phyloP scores from a whole-genome alignment of 2,329 filamentous ascomycete genomes.

The Neonectria punicea region DNA sequence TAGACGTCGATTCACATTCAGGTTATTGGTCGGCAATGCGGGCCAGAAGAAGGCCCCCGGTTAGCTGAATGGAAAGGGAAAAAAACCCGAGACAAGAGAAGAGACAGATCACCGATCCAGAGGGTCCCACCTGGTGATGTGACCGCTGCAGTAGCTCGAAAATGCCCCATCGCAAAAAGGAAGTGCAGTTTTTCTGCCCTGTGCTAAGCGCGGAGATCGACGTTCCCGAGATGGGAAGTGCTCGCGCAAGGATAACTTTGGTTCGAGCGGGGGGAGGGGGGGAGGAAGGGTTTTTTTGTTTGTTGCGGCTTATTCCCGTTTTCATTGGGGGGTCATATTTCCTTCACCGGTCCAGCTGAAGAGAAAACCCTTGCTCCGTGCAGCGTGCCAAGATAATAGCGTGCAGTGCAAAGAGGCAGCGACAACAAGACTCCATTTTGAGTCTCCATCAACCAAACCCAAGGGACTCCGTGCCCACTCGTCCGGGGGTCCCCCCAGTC shows the following conservation, averaged over 20 bases:
- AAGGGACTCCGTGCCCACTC: neutral
- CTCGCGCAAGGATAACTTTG: neutral
- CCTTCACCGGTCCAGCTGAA: neutral
- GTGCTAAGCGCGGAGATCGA: slow-evolving; percentile 3
- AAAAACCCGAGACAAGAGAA: neutral
- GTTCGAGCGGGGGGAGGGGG: neutral
- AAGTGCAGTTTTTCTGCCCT: neutral
- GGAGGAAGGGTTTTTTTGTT: too few species aligned
- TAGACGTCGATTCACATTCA: neutral
- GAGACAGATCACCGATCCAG: neutral
- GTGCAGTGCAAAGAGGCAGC: neutral
- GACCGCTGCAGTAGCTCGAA: neutral
- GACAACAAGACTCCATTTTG: neutral
- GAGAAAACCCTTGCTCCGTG: neutral
- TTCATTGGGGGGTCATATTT: neutral
- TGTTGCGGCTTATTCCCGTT: neutral
- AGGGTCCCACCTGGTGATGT: neutral
- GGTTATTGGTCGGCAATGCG: neutral
- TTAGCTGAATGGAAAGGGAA: neutral
- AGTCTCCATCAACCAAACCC: neutral
- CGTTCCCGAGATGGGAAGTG: neutral
- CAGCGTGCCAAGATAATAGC: neutral
- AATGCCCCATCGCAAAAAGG: neutral
- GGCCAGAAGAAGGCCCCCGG: neutral
- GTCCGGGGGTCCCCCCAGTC: neutral